Evolutionary conservation across 768 basidiomycete species (phyloP), one percentile per base, ranked within the genome.

Genomic region (Saitozyma podzolica): DNA sequence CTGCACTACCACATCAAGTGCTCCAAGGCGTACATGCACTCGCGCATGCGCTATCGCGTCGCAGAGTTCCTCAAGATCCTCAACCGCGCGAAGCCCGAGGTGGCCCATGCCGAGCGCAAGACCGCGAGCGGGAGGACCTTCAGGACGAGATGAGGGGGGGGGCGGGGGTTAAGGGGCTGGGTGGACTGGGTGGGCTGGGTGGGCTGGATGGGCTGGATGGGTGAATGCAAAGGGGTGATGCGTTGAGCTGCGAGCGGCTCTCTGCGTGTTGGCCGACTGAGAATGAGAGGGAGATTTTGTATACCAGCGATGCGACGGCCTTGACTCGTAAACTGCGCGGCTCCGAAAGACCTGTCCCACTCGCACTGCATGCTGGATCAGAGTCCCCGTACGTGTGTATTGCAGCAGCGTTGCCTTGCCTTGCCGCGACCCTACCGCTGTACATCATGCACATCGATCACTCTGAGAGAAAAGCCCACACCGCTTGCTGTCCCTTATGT

Each of bases 11-110:
- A 98, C 77, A 96, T 99, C 85, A 98, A 75, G 53, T 77, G 92
- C 78, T 93, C 89, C 56, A 97, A 97, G 80, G 96, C 95, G 0
- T 98, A 99, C 81, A 95, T 99, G 92, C 95, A 98, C 81, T 94
- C 92, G 3, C 84, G 96, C 50, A 94, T 98, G 92, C 84, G 96
- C 63, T 84, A 89, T 70, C 87, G 96, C 9, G 96, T 96, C 11
- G 86, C 89, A 0, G 92, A 96, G 80, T 98, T 99, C 84, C 65
- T 79, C 48, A 81, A 83, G 71, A 87, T 99, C 56, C 81, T 99
- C 74, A 98, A 98, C 76, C 83, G 96, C 55, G 94, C 96, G 8
- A 98, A 97, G 85, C 89, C 90, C 29, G 96, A 98, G 80, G 86
- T 86, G 7, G 86, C 78, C 48, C 72, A 85, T 3, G 84, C 83